Conservation (phyloP, 257 asterid species). For the Anisodus acutangulus region DNA sequence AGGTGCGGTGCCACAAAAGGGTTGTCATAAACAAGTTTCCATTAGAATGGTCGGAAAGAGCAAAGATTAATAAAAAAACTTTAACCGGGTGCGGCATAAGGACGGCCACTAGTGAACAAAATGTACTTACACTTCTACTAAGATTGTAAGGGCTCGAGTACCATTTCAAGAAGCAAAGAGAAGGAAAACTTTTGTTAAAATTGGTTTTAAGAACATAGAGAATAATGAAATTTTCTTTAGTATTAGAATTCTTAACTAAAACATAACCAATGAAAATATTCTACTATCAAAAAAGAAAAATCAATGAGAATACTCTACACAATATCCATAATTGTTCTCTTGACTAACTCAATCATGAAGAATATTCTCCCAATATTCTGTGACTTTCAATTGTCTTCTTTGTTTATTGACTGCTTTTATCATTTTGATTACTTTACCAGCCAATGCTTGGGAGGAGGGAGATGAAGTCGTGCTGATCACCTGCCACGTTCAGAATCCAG, state of each 20-base stretch:
- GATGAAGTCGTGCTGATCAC: conserved; percentile 92
- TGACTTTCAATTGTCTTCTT: background rate
- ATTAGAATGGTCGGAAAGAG: background rate
- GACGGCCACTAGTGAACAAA: background rate
- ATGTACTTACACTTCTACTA: background rate
- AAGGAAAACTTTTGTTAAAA: background rate
- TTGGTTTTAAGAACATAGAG: background rate
- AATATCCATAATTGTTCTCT: background rate
- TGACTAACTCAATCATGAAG: conserved; percentile 14
- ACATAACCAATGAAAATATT: background rate
- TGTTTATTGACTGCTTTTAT: conserved; percentile 11
- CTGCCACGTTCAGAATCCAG: conserved; percentile 76
- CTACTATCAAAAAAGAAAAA: background rate
- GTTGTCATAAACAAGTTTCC: background rate
- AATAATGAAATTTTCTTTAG: background rate
- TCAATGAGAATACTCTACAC: background rate
- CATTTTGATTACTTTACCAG: conserved; percentile 46
- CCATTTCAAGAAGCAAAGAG: conserved; percentile 22
- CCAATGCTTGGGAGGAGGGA: conserved; percentile 99
- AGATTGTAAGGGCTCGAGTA: background rate
- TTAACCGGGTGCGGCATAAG: background rate
- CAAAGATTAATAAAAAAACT: background rate
- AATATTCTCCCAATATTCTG: background rate
- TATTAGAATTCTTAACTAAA: background rate
- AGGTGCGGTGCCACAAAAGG: conserved; percentile 1